Conservation (phyloP, 176 grass and related monocot species). For the Poa pratensis region DNA sequence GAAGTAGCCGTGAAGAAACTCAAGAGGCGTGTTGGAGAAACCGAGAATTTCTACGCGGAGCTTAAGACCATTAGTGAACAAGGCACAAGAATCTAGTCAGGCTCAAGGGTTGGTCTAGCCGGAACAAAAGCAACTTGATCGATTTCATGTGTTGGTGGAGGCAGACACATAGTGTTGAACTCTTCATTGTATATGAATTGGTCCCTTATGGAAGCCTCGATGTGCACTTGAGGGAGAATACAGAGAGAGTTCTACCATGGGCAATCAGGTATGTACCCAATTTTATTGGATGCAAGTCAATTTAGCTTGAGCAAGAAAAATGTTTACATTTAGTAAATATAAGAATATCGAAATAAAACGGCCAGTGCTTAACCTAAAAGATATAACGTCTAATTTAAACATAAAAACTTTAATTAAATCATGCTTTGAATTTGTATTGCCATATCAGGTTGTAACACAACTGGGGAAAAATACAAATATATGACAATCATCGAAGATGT, state of each 20-base stretch:
- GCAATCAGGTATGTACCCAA: neutral
- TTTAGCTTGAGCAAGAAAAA: neutral
- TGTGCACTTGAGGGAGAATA: neutral
- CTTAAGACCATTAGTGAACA: neutral
- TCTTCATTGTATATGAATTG: conserved; percentile 7
- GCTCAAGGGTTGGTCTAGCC: neutral
- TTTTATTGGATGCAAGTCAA: neutral
- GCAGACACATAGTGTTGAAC: neutral
- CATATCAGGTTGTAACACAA: neutral
- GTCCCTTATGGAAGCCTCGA: neutral
- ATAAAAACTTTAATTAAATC: neutral
- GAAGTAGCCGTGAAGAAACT: neutral
- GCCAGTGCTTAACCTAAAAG: neutral
- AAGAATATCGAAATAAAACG: neutral
- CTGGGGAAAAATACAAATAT: neutral
- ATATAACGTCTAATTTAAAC: neutral
- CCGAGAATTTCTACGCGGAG: neutral
- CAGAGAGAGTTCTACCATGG: neutral
- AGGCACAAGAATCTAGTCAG: conserved; percentile 11
- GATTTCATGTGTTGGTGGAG: conserved; percentile 4
- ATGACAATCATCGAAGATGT: no score
- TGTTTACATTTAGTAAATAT: neutral
- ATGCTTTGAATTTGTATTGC: neutral
- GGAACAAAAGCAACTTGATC: neutral
- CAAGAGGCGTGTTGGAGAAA: neutral